Evolutionary conservation across 2,329 filamentous ascomycete species (phyloP), one percentile per base, ranked within the genome.

Genomic region (Aciculosporium take): DNA sequence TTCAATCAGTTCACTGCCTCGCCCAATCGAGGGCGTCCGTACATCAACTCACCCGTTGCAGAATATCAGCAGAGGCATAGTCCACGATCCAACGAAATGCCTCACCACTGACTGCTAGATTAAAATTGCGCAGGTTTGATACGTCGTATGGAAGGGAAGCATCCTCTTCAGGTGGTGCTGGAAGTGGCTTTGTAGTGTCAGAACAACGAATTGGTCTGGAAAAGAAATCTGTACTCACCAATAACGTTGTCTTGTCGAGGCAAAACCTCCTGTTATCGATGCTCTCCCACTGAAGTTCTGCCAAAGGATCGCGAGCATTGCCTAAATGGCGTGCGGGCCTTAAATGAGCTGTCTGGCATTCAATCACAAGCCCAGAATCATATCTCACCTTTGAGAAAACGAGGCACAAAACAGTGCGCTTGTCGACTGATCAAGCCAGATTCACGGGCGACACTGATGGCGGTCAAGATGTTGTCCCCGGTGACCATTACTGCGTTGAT

Each of bases 11-110:
- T 18, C 23, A 20, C 13, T 44, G 23, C 23, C 20, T 18, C 39
- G 29, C 8, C 15, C 4, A 17, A 18, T 10, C 12, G 13, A 23
- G 8, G n/a, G 3, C 30, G 20, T 12, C 10, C 10, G 7, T 17
- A 9, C 29, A 13, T 6, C 6, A 37, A 64, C 69, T 46, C 52
- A 82, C 79, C 50, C 75, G 69, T 45, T 81, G 79, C 27, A 96
- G 66, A 0, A 93, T 72, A 41, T 84, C 77, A n/a, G 84, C 76
- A 0, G 81, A 77, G 0, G 84, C 89, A 59, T 80, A 96, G 62
- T 98, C 89, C 38, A 98, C 71, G 39, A 96, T 79, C 91, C 91
- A 98, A 47, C 91, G 81, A 61, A 98, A 98, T 0, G 94, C 84
- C 53, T 98, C 91, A 34, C 91, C 93, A 43, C 77, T 89, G 7